Conservation (phyloP, 768 basidiomycete species). For the Suillus bovinus region DNA sequence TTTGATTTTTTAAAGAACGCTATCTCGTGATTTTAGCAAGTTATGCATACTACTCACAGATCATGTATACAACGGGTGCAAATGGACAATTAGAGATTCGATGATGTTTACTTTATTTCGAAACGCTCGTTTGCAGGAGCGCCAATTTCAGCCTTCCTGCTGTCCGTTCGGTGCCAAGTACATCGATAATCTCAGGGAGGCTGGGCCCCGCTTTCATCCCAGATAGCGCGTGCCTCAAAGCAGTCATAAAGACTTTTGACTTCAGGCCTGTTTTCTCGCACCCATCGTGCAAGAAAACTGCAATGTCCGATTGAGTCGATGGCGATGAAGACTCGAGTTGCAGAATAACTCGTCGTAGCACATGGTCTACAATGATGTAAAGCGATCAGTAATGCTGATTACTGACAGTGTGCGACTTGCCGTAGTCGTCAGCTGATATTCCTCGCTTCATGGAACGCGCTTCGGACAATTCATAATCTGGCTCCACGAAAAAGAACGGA, state of each 20-base stretch:
- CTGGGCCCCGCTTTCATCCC: constrained; percentile 67
- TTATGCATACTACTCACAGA: not conserved
- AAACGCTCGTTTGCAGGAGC: not conserved
- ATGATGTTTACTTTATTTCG: not conserved
- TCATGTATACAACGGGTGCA: not conserved
- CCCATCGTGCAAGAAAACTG: constrained; percentile 44
- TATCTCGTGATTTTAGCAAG: not conserved
- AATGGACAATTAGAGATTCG: constrained; percentile 1
- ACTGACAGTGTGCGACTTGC: constrained; percentile 35
- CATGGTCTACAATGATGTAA: constrained; percentile 8
- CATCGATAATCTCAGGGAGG: constrained; percentile 39
- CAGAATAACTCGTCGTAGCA: constrained; percentile 1
- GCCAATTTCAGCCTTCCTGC: constrained; percentile 21
- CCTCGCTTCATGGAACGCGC: constrained; percentile 53
- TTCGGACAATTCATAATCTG: constrained; percentile 55
- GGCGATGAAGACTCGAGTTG: constrained; percentile 3
- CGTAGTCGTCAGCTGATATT: constrained; percentile 42
- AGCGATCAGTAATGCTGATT: constrained; percentile 4
- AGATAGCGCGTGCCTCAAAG: constrained; percentile 75
- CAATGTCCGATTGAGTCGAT: constrained; percentile 26
- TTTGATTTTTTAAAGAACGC: constrained; percentile 39
- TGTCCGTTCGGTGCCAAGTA: constrained; percentile 36
- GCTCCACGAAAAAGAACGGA: constrained; percentile 79
- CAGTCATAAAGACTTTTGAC: constrained; percentile 64
- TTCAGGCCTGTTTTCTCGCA: constrained; percentile 40